These are phyloP conservation scores for Quercus bicolor DNA, from an alignment of 306 rosid genomes.

Conservation along the genomic window DNA sequence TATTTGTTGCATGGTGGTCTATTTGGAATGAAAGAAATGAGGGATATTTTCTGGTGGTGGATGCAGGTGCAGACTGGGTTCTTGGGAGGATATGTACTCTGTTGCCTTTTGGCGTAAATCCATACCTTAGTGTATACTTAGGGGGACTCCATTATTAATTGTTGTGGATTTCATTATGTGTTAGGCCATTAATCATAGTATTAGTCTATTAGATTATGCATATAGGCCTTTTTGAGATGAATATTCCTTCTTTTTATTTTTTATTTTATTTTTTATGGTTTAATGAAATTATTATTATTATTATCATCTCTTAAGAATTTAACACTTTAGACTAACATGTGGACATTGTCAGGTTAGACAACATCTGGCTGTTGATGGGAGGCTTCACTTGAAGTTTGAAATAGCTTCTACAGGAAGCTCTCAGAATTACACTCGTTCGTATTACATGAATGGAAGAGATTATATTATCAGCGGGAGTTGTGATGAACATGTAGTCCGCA, in stretches of 20 bases:
- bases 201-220: neutral
- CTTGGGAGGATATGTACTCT: neutral
- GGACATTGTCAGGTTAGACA: conserved; percentile 62
- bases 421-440: conserved; percentile 79
- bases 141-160: neutral
- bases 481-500: conserved; percentile 78
- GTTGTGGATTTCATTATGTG: neutral
- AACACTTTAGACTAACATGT: conserved; percentile 19
- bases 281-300: neutral
- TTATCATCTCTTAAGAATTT: neutral
- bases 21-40: neutral
- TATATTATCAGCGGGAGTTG: conserved; percentile 83
- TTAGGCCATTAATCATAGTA: too few relatives aligned
- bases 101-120: neutral
- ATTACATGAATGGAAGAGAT: conserved; percentile 88
- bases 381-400: conserved; percentile 68
- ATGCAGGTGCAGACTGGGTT: neutral
- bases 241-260: neutral
- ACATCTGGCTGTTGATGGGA: conserved; percentile 77
- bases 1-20: neutral
- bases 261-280: too few relatives aligned
- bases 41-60: neutral
- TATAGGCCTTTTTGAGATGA: neutral
- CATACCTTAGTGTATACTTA: neutral
- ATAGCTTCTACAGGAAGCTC: conserved; percentile 70